phyloP scores from a whole-genome alignment of 805 yeast species.

The Saccharomycopsis selenospora region DNA sequence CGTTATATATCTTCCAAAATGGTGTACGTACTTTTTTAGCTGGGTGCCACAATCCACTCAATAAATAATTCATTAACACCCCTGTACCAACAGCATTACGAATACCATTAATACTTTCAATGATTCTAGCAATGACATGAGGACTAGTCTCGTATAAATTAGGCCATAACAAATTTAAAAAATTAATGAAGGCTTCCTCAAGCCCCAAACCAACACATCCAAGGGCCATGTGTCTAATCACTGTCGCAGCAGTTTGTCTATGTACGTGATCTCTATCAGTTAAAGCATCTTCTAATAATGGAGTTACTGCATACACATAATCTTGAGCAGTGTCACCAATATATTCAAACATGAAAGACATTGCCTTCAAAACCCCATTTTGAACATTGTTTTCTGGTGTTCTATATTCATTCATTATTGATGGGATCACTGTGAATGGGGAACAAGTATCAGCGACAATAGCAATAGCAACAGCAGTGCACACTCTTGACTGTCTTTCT shows the following conservation, averaged over 20 bases:
- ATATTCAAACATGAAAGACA: conserved; percentile 89
- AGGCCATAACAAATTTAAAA: conserved; percentile 75
- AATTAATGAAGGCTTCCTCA: conserved; percentile 80
- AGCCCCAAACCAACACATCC: conserved; percentile 68
- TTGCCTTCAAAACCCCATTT: conserved; percentile 87
- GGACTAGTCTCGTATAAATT: conserved; percentile 93
- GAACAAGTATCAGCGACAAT: conserved; percentile 91
- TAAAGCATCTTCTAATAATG: conserved; percentile 80
- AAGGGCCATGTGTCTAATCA: conserved; percentile 72
- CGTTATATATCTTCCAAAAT: conserved; percentile 80
- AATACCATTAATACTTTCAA: conserved; percentile 73
- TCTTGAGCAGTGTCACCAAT: conserved; percentile 74
- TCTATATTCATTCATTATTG: conserved; percentile 90
- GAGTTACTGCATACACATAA: conserved; percentile 72
- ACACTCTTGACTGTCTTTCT: conserved; percentile 92
- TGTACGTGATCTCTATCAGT: conserved; percentile 88
- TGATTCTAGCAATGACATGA: conserved; percentile 77
- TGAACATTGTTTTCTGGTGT: conserved; percentile 90
- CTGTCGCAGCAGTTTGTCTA: conserved; percentile 91
- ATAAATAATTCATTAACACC: conserved; percentile 58
- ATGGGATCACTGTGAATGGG: conserved; percentile 90
- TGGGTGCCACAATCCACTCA: conserved; percentile 92
- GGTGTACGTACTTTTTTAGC: conserved; percentile 78
- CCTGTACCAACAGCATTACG: conserved; percentile 74
- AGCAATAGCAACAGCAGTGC: conserved; percentile 97